phyloP scores from a whole-genome alignment of 2,329 filamentous ascomycete species.

The Pseudopyrenochaeta lycopersici region DNA sequence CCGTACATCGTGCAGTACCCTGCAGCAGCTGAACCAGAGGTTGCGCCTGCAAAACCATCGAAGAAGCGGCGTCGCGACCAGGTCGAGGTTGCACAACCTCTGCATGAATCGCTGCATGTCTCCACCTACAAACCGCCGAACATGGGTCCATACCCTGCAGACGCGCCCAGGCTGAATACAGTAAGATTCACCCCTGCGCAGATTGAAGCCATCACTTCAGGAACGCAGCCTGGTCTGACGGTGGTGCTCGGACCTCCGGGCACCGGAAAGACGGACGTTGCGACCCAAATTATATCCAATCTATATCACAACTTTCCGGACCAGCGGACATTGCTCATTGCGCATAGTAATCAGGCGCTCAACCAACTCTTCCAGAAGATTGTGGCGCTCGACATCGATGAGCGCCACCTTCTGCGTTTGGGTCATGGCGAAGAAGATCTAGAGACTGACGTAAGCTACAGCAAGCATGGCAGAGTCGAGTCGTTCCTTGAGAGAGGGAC shows the following conservation, averaged over 20 bases:
- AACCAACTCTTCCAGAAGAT: slow-evolving; percentile 99
- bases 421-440: slow-evolving; percentile 97
- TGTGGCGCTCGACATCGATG: slow-evolving; percentile 92
- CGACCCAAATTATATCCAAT: slow-evolving; percentile 98
- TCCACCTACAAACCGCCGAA: slow-evolving; percentile 91
- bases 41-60: slow-evolving; percentile 66
- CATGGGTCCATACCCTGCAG: slow-evolving; percentile 86
- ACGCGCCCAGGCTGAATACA: slow-evolving; percentile 80
- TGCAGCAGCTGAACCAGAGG: slow-evolving; percentile 46
- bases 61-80: slow-evolving; percentile 89
- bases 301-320: slow-evolving; percentile 97
- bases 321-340: slow-evolving; percentile 89
- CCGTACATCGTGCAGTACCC: slow-evolving; percentile 83
- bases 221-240: slow-evolving; percentile 91
- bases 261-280: slow-evolving; percentile 98
- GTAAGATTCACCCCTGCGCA: slow-evolving; percentile 92
- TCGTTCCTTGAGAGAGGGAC: slow-evolving; percentile 91
- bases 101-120: slow-evolving; percentile 73
- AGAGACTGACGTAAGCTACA: slow-evolving; percentile 84
- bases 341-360: slow-evolving; percentile 96
- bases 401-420: slow-evolving; percentile 88
- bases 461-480: slow-evolving; percentile 93
- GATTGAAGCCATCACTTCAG: slow-evolving; percentile 90
- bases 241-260: slow-evolving; percentile 94
- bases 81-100: slow-evolving; percentile 68